Evolutionary conservation across 2,329 filamentous ascomycete genomes (phyloP).

Genomic region (Setomelanomma holmii): DNA sequence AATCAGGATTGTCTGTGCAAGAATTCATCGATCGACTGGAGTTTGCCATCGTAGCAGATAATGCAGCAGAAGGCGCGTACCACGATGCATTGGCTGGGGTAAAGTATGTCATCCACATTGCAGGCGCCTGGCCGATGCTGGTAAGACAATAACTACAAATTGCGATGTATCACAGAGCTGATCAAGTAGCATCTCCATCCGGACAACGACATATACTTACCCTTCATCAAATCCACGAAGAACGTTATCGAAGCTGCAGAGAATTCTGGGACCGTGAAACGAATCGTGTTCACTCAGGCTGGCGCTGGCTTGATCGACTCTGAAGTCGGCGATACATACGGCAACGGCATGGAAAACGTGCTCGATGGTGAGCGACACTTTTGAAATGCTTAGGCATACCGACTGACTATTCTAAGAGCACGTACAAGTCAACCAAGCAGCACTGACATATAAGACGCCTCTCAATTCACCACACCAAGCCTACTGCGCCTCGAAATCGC

Average conservation of each 20-base stretch:
- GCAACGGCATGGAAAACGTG: conserved; percentile 33
- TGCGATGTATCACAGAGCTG: background rate
- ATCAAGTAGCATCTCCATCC: conserved; percentile 33
- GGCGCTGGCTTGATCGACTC: conserved; percentile 42
- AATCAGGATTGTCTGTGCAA: conserved; percentile 36
- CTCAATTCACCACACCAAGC: conserved; percentile 40
- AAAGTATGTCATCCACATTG: conserved; percentile 40
- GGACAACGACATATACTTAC: conserved; percentile 42
- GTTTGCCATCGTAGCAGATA: conserved; percentile 38
- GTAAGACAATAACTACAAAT: conserved; percentile 5
- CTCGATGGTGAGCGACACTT: conserved; percentile 24
- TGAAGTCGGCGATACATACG: conserved; percentile 41
- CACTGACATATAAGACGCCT: conserved; percentile 33
- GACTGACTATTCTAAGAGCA: conserved; percentile 21
- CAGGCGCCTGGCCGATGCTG: conserved; percentile 43
- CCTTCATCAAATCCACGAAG: conserved; percentile 42
- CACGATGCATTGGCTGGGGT: conserved; percentile 33
- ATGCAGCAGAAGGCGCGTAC: conserved; percentile 34
- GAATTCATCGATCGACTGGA: conserved; percentile 27
- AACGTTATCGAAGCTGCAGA: conserved; percentile 36
- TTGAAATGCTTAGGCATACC: background rate
- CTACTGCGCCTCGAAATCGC: conserved; percentile 43
- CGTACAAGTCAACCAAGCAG: conserved; percentile 26
- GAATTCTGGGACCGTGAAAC: conserved; percentile 30
- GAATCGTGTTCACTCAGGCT: conserved; percentile 44